Evolutionary conservation across 208 protist genomes (phyloP).

Genomic region (Balamuthia mandrillaris): DNA sequence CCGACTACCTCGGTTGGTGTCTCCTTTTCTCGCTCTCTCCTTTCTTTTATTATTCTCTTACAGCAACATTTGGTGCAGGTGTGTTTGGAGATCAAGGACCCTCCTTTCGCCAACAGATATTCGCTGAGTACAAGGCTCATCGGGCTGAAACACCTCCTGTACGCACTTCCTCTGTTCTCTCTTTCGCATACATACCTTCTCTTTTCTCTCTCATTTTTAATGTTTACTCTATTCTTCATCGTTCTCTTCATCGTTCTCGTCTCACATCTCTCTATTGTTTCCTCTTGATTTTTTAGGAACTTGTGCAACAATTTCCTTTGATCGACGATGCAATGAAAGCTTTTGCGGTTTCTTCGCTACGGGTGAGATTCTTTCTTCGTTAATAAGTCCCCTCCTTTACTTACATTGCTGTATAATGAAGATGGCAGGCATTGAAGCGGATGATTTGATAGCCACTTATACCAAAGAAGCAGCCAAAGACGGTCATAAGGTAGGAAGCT

Average conservation of each 20-base stretch:
- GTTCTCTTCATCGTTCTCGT: too few relatives aligned
- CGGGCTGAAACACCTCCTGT: background rate
- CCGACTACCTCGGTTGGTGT: background rate
- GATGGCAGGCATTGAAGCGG: background rate
- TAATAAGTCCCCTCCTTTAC: background rate
- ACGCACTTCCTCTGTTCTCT: background rate
- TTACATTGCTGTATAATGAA: background rate
- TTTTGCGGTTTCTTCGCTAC: background rate
- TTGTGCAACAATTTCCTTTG: background rate
- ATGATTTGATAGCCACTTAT: constrained; percentile 9
- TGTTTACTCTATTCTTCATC: too few relatives aligned
- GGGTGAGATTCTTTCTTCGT: background rate
- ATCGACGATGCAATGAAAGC: background rate
- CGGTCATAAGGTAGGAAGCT: background rate
- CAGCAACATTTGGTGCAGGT: background rate
- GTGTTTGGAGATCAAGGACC: constrained; percentile 2
- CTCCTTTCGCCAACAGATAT: constrained; percentile 6
- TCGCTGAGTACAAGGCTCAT: constrained; percentile 12
- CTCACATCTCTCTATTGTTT: background rate
- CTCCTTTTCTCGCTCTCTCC: background rate
- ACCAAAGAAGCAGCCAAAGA: background rate
- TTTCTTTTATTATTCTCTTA: background rate
- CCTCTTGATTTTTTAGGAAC: background rate
- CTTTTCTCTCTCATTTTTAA: too few relatives aligned
- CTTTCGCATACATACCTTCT: too few relatives aligned